Percentiles rank a stretch among this genome's conserved stretches.
phyloP scores from a whole-genome alignment of 768 basidiomycete genomes.

The Leucocoprinus leucothites region DNA sequence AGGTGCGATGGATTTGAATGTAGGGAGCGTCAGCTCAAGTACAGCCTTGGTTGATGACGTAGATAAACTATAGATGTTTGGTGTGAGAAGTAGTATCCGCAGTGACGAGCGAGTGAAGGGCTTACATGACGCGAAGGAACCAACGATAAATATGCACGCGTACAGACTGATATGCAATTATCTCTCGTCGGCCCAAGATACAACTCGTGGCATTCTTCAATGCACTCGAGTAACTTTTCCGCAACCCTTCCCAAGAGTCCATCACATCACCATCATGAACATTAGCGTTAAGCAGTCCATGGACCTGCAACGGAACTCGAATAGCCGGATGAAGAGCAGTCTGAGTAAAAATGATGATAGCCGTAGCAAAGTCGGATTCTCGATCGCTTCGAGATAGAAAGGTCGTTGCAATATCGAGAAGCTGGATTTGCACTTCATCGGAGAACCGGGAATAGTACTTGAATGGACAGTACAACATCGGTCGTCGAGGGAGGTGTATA shows the following conservation, averaged over 20 bases:
- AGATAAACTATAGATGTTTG: not conserved
- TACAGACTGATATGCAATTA: not conserved
- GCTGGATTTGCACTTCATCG: constrained; percentile 2
- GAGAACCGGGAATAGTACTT: constrained; percentile 1
- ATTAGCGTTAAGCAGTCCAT: no score
- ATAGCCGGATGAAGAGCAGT: constrained; percentile 1
- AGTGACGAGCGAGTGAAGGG: not conserved
- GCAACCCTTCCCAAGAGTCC: not conserved
- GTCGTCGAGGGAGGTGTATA: not conserved
- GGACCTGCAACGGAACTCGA: not conserved
- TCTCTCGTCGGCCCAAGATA: not conserved
- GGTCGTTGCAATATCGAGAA: not conserved
- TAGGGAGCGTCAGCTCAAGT: not conserved
- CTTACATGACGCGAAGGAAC: constrained; percentile 2
- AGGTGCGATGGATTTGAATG: not conserved
- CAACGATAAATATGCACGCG: not conserved
- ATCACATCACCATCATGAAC: no score
- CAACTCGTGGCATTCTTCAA: not conserved
- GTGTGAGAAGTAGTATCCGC: no score
- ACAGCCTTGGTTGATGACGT: not conserved
- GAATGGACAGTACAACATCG: constrained; percentile 1
- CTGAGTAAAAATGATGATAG: constrained; percentile 1
- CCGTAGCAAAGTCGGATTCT: not conserved
- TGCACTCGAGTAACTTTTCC: not conserved
- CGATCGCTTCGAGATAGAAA: constrained; percentile 1